Evolutionary conservation across 441 rosid species (phyloP), one percentile per base, ranked within the genome.

Genomic region (Arabidopsis hybrid): DNA sequence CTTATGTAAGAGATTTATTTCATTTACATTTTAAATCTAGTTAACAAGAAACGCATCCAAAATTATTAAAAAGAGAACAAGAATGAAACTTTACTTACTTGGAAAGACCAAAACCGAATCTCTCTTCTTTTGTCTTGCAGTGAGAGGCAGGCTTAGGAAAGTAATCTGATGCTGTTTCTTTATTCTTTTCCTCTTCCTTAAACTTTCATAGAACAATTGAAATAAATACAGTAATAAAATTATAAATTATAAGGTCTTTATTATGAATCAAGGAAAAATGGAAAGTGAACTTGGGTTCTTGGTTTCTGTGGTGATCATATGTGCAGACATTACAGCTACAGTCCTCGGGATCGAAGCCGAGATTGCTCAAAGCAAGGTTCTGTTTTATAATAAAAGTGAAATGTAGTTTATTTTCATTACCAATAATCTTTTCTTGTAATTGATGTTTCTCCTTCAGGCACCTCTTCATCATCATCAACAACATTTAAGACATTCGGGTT

Each of bases 291-390:
- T 52, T 0, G 89, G 89, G 0, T 68, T 91, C 71, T 43, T 91
- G 81, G 47, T 91, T 57, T 88, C 96, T 59, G 74, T 91, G 52
- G 42, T 95, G 71, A 85, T 92, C 66, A 82, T 92, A 83, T 87
- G 83, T 40, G 39, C 93, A 86, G 99, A 95, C 71, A 71, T 92
- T 71, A 56, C 81, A 8, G 99, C 97, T 13, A 87, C 91, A 8
- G 75, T 92, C n/a, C 93, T 95, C 1, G 93, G 97, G 42, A 89
- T 92, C 43, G 86, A 92, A 83, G 97, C 97, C 1, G 93, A 92
- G 73, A 72, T 67, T 60, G 83, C 87, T 51, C 88, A 94, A 65
- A 88, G 85, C 85, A 86, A 89, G 94, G 97, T 88, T 71, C 53
- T 32, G 39, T 32, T 14, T n/a, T 46, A 36, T 9, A 36, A 16